Base-by-base conservation (phyloP, 2,329 filamentous ascomycete genomes). In the Rhynchosporium secalis region DNA sequence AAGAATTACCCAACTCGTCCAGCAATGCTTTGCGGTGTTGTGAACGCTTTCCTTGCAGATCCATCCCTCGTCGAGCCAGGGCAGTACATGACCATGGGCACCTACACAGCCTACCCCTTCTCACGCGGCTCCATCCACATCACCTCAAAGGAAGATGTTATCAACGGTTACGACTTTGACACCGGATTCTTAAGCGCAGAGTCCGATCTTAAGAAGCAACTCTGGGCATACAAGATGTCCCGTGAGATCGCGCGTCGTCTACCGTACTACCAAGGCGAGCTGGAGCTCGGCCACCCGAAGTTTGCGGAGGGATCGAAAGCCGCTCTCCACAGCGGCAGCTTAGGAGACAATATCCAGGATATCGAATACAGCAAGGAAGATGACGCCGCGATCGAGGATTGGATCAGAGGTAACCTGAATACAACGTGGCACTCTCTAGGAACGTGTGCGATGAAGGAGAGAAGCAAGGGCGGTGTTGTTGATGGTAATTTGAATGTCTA, bases 191-290 rank as follows among this genome's bases (percentile, higher is more conserved):
- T 89, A 38, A 78, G 74, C 4, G 81, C 87, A 58, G 68, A 75
- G 1, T 72, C 84, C n/a, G 86, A 88, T 69, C 38, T 87, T 33
- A 82, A 82, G 71, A 83, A 80, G 68, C 80, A 83, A 12, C 67
- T 86, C 10, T 88, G 85, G 85, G 80, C 77, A 0, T 89, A 89
- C 76, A 89, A 89, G 73, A 83, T 81, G 68, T 78, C 79, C n/a
- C 83, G 87, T 2, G 85, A 87, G 72, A 80, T 88, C 58, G 76
- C 79, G 28, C 81, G 86, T 2, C 81, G 84, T 13, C 81, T 83
- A 69, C 73, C 78, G 2, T 76, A 79, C 62, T 86, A 81, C 73
- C 68, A 77, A 61, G 77, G 83, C 69, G 78, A 83, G 68, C 43
- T 79, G 2, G 71, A 75, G 3, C 65, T 71, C 4, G 72, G 76